Evolutionary conservation across 495 filamentous ascomycete genomes (phyloP).

Genomic region (Neurospora hispaniola): DNA sequence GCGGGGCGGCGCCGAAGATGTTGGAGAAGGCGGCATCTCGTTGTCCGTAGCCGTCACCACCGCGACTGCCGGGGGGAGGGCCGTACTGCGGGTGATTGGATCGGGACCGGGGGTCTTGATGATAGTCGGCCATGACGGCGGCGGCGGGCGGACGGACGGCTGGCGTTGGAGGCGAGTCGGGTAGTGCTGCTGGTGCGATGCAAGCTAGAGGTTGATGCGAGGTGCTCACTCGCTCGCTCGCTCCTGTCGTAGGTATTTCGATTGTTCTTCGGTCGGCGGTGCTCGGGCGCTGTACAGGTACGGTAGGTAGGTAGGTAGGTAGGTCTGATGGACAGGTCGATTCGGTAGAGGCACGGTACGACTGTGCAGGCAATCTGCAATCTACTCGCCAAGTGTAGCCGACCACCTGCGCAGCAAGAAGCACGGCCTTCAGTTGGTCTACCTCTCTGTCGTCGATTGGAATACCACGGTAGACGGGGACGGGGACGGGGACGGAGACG

Average conservation of each 20-base stretch:
- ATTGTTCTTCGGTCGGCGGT: neutral
- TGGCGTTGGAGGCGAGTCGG: neutral
- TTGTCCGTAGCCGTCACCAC: constrained; percentile 39
- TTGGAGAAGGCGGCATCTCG: constrained; percentile 92
- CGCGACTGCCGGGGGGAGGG: constrained; percentile 40
- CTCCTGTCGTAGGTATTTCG: neutral
- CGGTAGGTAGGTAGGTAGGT: neutral
- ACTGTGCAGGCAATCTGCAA: neutral
- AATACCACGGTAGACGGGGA: neutral
- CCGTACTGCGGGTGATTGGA: constrained; percentile 45
- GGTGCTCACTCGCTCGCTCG: neutral
- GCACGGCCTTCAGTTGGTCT: neutral
- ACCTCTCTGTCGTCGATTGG: neutral
- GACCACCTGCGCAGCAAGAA: neutral
- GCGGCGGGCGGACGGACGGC: constrained; percentile 5
- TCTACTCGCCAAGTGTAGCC: neutral
- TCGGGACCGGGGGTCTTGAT: constrained; percentile 58
- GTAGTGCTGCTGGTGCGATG: neutral
- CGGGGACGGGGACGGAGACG: neutral
- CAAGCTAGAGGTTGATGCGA: constrained; percentile 1
- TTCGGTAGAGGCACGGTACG: neutral
- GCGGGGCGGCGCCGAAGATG: constrained; percentile 86
- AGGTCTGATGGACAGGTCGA: neutral
- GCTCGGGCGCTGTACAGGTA: neutral
- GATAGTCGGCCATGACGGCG: constrained; percentile 73